phyloP scores from a whole-genome alignment of 164 flowering plant species.

The Umbellularia californica region DNA sequence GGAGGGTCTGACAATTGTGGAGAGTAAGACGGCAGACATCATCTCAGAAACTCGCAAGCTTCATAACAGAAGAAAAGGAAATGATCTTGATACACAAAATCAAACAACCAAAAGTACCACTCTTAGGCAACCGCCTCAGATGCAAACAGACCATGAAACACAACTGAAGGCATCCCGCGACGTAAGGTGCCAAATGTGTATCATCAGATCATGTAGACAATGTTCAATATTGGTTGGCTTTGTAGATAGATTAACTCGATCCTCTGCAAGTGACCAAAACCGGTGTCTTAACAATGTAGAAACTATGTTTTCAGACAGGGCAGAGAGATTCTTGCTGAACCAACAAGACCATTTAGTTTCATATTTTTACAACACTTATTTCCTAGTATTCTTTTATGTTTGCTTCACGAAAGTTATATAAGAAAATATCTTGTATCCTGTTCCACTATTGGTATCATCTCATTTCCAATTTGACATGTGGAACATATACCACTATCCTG shows the following conservation, averaged over 20 bases:
- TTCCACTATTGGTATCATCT: too few species aligned
- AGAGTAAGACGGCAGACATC: constrained; percentile 72
- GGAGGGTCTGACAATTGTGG: constrained; percentile 85
- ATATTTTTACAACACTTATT: too few species aligned
- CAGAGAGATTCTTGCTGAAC: too few species aligned
- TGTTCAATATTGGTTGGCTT: not conserved
- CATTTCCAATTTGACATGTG: too few species aligned
- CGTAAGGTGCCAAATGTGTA: constrained; percentile 89
- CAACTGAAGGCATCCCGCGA: constrained; percentile 99
- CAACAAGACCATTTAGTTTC: too few species aligned
- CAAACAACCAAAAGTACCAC: constrained; percentile 22
- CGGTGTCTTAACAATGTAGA: not conserved
- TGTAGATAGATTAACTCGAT: not conserved
- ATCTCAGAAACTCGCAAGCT: constrained; percentile 82
- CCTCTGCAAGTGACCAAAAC: not conserved
- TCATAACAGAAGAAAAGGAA: constrained; percentile 61
- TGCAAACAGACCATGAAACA: constrained; percentile 58
- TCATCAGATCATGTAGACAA: constrained; percentile 9
- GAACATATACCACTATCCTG: too few species aligned
- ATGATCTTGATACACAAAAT: constrained; percentile 31
- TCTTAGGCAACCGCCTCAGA: constrained; percentile 33
- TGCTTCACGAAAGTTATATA: too few species aligned
- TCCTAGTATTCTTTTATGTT: too few species aligned
- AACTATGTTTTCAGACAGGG: not conserved
- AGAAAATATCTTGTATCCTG: not conserved